Base-by-base conservation (phyloP, 2,329 filamentous ascomycete species). In the Aureobasidium melanogenum region DNA sequence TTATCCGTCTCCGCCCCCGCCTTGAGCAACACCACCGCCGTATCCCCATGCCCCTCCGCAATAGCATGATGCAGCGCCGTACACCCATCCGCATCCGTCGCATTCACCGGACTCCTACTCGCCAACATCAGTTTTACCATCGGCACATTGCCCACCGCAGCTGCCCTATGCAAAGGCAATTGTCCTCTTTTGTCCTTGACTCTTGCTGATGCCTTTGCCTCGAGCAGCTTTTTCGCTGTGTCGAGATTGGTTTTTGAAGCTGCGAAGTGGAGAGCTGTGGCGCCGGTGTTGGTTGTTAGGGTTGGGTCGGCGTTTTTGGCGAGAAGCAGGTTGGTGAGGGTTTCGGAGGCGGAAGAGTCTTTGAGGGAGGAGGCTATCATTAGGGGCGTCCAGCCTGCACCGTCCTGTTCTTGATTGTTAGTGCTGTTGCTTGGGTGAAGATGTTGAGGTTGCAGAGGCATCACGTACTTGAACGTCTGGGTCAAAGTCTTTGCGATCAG, bases 161-260 rank as follows among this genome's bases (percentile, higher is more conserved):
- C 93, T 3, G 94, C 94, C 19, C 94, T 85, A 74, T 99, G 95
- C 28, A 99, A 82, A 7, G 95, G 83, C 62, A 97, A 85, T 71
- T 97, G 93, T n/a, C 90, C 89, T 32, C 91, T 84, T 69, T 84
- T 88, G 72, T 99, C 94, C 65, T 89, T 89, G 2, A 92, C 81
- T 28, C 93, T 81, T 1, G 91, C 84, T 5, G 87, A 91, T 14
- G 91, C 93, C 62, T 88, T 88, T 67, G 85, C 81, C 19, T 82
- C 80, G 41, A 99, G 76, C n/a, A 99, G 82, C 62, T 84, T 85
- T 52, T 86, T 87, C 28, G 91, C 91, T 7, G 88, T 81, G 65
- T 95, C 89, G 47, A 97, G 78, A 71, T 96, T 92, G 69, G 84
- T 85, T 75, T 99, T 99, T 34, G 91, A 96, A 15, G 89, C 88